Evolutionary conservation across 768 basidiomycete species (phyloP).

Genomic region (Suillus luteus): DNA sequence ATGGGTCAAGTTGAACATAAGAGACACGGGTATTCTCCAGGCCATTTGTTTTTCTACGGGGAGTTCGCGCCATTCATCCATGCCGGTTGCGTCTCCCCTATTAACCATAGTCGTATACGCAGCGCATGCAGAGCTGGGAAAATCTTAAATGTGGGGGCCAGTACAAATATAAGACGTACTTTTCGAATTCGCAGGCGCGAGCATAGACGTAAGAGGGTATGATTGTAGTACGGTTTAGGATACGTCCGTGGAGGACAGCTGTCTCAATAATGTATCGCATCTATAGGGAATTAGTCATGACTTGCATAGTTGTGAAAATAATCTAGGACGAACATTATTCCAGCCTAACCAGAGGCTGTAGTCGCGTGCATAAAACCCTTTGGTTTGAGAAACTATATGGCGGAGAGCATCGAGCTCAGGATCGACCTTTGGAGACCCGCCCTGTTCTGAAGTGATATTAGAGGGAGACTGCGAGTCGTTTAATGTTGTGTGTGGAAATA

Average conservation of each 20-base stretch:
- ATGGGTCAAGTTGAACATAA: constrained; percentile 47
- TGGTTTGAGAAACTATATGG: constrained; percentile 39
- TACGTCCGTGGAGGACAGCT: constrained; percentile 42
- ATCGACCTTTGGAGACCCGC: constrained; percentile 11
- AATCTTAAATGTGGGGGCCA: constrained; percentile 1
- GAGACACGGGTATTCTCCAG: constrained; percentile 35
- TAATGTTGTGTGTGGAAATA: constrained; percentile 12
- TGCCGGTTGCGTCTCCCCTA: constrained; percentile 41
- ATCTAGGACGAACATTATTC: constrained; percentile 41
- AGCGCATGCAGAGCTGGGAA: constrained; percentile 37
- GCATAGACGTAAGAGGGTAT: constrained; percentile 50
- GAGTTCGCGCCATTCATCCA: constrained; percentile 41
- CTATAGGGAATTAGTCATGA: constrained; percentile 23
- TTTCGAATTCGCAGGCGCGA: constrained; percentile 43
- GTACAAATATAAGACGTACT: constrained; percentile 18
- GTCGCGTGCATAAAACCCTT: constrained; percentile 48
- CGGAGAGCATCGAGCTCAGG: constrained; percentile 34
- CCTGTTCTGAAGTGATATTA: constrained; percentile 14
- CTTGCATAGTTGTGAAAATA: background rate
- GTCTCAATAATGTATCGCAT: constrained; percentile 53
- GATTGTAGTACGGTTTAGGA: constrained; percentile 46
- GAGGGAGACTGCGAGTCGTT: constrained; percentile 18
- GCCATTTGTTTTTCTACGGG: constrained; percentile 41
- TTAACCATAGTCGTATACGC: constrained; percentile 48
- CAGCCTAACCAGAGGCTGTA: constrained; percentile 51